Conservation (phyloP, 805 yeast species). For the Wickerhamomyces chaumierensis region DNA sequence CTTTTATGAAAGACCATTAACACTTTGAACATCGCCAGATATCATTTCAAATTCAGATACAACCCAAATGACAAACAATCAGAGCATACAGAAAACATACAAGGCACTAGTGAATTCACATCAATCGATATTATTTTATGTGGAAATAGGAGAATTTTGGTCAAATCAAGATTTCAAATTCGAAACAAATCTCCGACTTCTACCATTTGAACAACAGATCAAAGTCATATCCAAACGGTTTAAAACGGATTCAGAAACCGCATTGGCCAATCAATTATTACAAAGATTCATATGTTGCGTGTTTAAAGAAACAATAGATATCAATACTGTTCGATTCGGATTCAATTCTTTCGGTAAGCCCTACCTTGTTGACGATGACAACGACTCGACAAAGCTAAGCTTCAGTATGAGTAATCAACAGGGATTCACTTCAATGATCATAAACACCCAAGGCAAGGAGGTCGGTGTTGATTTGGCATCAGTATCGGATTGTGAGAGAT, state of each 20-base stretch:
- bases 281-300: conserved; percentile 30
- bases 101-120: not conserved
- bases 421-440: conserved; percentile 33
- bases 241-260: conserved; percentile 22
- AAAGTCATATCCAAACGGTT: conserved; percentile 29
- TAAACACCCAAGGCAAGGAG: conserved; percentile 16
- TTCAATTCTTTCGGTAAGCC: conserved; percentile 50
- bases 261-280: conserved; percentile 35
- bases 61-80: too few relatives aligned
- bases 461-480: conserved; percentile 41
- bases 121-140: not conserved
- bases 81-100: too few relatives aligned
- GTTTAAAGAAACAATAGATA: conserved; percentile 11
- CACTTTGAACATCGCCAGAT: too few relatives aligned
- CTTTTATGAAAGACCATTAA: too few relatives aligned
- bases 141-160: not conserved
- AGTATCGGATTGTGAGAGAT: conserved; percentile 17
- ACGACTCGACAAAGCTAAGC: conserved; percentile 15
- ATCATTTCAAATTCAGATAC: too few relatives aligned
- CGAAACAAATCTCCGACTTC: conserved; percentile 35
- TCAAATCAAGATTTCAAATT: conserved; percentile 18
- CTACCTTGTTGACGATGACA: conserved; percentile 12
- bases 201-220: conserved; percentile 32
- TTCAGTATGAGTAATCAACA: conserved; percentile 57
- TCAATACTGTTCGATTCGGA: conserved; percentile 16